Conservation (phyloP, 805 yeast genomes). For the Schwanniomyces sp. region DNA sequence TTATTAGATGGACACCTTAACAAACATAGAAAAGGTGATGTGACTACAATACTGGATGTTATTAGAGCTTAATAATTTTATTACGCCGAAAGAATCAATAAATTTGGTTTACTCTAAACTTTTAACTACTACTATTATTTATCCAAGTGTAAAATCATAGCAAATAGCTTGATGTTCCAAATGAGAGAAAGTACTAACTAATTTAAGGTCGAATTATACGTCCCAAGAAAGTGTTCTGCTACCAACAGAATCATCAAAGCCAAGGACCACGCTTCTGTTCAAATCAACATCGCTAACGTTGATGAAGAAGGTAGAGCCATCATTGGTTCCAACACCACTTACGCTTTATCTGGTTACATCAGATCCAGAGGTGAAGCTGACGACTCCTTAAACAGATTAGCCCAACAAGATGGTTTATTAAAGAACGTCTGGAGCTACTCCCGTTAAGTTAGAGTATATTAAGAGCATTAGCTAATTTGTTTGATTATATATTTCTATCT, state of each 20-base stretch:
- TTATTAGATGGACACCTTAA: not conserved
- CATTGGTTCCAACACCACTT: slow-evolving; percentile 87
- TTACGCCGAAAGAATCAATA: no score
- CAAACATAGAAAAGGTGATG: no score
- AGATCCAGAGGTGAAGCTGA: slow-evolving; percentile 99
- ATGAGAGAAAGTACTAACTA: slow-evolving; percentile 25
- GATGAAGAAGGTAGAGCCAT: slow-evolving; percentile 95
- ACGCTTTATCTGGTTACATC: slow-evolving; percentile 96
- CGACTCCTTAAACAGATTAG: slow-evolving; percentile 98
- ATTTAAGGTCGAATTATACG: slow-evolving; percentile 95
- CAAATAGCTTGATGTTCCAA: not conserved
- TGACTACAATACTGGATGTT: no score
- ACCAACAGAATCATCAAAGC: slow-evolving; percentile 99
- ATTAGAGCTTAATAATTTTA: no score
- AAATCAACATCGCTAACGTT: slow-evolving; percentile 97
- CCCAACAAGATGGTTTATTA: slow-evolving; percentile 97
- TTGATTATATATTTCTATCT: slow-evolving; percentile 7
- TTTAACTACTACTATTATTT: not conserved
- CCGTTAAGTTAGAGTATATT: slow-evolving; percentile 54
- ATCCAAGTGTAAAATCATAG: not conserved
- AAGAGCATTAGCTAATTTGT: slow-evolving; percentile 5
- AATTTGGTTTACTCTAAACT: not conserved
- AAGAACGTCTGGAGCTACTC: slow-evolving; percentile 95
- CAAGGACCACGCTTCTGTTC: slow-evolving; percentile 99
- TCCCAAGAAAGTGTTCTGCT: slow-evolving; percentile 99